A percentile compares a stretch with the other conserved stretches of the same genome.
These are phyloP conservation scores for Eimeria acervulina DNA, from an alignment of 169 alveolate species.

Conservation along the genomic window DNA sequence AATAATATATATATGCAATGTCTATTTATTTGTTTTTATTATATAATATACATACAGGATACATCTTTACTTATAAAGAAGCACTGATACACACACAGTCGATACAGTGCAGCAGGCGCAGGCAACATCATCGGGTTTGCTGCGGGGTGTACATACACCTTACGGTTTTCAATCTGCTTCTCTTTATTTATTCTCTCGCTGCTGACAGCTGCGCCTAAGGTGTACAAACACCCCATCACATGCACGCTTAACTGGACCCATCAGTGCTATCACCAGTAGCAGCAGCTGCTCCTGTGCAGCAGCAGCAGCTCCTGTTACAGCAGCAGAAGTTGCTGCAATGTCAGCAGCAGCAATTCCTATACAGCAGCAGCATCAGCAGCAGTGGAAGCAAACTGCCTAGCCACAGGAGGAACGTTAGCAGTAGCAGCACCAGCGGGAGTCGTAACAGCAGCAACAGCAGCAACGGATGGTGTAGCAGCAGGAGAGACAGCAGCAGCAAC, in stretches of 20 bases:
- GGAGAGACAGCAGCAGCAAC: neutral
- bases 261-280: neutral
- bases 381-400: neutral
- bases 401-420: neutral
- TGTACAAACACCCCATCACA: neutral
- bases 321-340: neutral
- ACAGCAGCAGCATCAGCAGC: conserved; percentile 2
- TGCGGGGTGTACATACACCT: neutral
- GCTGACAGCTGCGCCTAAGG: neutral
- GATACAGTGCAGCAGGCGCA: neutral
- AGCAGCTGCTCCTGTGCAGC: conserved; percentile 3
- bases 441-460: neutral
- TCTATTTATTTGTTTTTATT: too few species aligned
- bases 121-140: neutral
- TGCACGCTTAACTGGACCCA: too few species aligned
- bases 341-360: neutral
- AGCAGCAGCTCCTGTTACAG: neutral
- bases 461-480: neutral
- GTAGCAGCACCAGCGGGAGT: neutral
- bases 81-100: neutral
- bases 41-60: too few species aligned
- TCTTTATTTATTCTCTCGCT: neutral
- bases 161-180: neutral
- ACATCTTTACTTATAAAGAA: too few species aligned
- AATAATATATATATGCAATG: neutral